Percentiles rank a stretch among this genome's conserved stretches.
Evolutionary conservation across 2,329 filamentous ascomycete species (phyloP).

Genomic region (Colletotrichum lentis): DNA sequence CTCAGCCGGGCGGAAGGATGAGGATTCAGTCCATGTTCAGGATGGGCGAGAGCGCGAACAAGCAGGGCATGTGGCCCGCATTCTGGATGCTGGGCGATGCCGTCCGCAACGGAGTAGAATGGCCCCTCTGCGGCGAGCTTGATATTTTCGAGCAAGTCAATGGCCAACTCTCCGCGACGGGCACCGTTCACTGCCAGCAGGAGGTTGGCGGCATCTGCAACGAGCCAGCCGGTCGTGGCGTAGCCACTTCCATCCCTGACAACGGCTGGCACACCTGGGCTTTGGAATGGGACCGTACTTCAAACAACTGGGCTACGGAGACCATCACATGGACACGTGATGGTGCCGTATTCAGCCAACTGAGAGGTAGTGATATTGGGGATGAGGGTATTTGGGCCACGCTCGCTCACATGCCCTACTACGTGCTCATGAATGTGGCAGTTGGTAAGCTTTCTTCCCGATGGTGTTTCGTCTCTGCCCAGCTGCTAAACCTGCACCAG

Average conservation of each 20-base stretch:
- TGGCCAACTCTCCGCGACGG: conserved; percentile 56
- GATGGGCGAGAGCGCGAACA: conserved; percentile 54
- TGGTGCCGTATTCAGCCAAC: conserved; percentile 52
- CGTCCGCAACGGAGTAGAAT: conserved; percentile 56
- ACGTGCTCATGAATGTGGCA: conserved; percentile 63
- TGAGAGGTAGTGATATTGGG: conserved; percentile 56
- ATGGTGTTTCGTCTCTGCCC: not conserved
- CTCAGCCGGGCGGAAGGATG: conserved; percentile 55
- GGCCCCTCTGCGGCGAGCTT: conserved; percentile 65
- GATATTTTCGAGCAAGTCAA: conserved; percentile 67
- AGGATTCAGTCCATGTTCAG: conserved; percentile 57
- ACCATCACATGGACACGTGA: conserved; percentile 62
- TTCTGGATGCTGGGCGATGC: conserved; percentile 66
- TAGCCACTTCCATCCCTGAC: conserved; percentile 48
- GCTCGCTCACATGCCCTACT: conserved; percentile 60
- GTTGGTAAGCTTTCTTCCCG: conserved; percentile 54
- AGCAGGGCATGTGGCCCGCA: conserved; percentile 66
- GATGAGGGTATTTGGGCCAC: conserved; percentile 58
- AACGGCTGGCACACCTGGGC: conserved; percentile 59
- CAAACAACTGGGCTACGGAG: conserved; percentile 56
- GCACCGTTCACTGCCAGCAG: conserved; percentile 61
- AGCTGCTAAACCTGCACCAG: conserved; percentile 12
- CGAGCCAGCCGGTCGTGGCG: conserved; percentile 56
- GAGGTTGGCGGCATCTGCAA: conserved; percentile 58
- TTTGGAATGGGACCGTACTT: conserved; percentile 59